phyloP scores from a whole-genome alignment of 2,329 filamentous ascomycete genomes.

The Alternaria triticina region DNA sequence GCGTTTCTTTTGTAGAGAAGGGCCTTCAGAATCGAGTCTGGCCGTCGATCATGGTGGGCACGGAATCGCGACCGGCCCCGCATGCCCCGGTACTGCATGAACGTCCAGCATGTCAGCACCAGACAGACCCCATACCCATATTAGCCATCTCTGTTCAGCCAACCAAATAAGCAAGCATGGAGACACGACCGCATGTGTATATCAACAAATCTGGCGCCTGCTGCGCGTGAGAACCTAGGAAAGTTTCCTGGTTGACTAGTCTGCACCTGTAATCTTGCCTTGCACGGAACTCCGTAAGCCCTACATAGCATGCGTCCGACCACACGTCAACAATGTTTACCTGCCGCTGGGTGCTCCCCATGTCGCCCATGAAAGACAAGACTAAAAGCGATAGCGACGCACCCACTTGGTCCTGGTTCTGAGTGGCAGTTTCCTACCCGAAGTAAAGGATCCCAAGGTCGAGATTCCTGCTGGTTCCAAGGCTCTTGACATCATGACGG shows the following conservation, averaged over 20 bases:
- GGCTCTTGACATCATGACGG: slow-evolving; percentile 28
- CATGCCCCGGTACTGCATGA: slow-evolving; percentile 6
- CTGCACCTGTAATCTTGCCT: background rate
- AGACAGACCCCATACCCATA: background rate
- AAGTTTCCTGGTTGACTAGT: background rate
- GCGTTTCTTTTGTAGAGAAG: background rate
- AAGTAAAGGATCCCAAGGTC: slow-evolving; percentile 9
- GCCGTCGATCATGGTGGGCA: slow-evolving; percentile 1
- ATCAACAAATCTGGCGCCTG: background rate
- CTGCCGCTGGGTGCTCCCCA: background rate
- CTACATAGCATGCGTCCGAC: slow-evolving; percentile 3
- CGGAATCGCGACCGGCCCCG: slow-evolving; percentile 7
- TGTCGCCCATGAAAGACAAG: slow-evolving; percentile 10
- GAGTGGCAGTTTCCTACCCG: slow-evolving; percentile 19
- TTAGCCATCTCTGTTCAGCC: background rate
- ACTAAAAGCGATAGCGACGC: slow-evolving; percentile 13
- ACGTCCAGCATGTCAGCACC: background rate
- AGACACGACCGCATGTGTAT: background rate
- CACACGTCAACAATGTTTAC: slow-evolving; percentile 8
- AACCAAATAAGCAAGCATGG: slow-evolving; percentile 1
- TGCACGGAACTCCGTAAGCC: background rate
- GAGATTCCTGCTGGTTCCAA: background rate
- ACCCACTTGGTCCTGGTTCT: slow-evolving; percentile 20
- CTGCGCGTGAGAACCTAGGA: background rate
- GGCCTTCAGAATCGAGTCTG: background rate